Evolutionary conservation across 2,329 filamentous ascomycete genomes (phyloP).

Genomic region (Aspergillus proliferans): DNA sequence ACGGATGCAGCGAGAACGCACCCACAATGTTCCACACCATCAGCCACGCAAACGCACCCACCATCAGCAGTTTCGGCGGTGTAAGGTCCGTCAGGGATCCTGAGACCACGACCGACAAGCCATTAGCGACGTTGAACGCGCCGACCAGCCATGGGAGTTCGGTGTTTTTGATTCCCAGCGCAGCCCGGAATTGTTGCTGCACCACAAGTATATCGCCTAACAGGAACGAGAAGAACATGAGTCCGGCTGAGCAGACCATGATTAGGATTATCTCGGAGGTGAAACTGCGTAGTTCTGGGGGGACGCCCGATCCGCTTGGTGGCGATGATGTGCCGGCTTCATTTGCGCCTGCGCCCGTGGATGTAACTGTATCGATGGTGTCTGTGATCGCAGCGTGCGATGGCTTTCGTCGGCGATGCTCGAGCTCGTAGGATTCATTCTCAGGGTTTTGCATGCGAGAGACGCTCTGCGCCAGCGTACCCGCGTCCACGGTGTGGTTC

Average conservation of each 20-base stretch:
- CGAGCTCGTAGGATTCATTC: conserved; percentile 12
- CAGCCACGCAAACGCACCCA: conserved; percentile 40
- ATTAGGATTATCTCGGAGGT: conserved; percentile 37
- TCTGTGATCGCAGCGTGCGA: background rate
- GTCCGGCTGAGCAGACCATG: conserved; percentile 37
- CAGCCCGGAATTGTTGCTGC: conserved; percentile 32
- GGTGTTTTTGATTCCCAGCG: conserved; percentile 34
- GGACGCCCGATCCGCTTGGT: conserved; percentile 19
- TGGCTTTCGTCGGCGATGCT: background rate
- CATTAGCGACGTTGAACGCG: conserved; percentile 37
- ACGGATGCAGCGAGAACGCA: conserved; percentile 31
- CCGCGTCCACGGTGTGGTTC: conserved; percentile 11
- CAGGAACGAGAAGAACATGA: conserved; percentile 40
- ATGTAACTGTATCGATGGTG: background rate
- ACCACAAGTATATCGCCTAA: conserved; percentile 38
- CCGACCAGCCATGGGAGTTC: conserved; percentile 41
- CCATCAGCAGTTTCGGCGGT: conserved; percentile 37
- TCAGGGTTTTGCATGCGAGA: conserved; percentile 4
- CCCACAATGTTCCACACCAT: conserved; percentile 36
- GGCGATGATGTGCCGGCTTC: background rate
- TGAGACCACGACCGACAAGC: conserved; percentile 38
- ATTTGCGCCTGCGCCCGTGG: background rate
- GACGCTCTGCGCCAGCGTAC: conserved; percentile 14
- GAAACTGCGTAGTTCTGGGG: conserved; percentile 36
- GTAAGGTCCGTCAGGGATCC: conserved; percentile 34